These are phyloP conservation scores for Eremothecium gossypii DNA, from an alignment of 1,139 yeast genomes.

Conservation along the genomic window DNA sequence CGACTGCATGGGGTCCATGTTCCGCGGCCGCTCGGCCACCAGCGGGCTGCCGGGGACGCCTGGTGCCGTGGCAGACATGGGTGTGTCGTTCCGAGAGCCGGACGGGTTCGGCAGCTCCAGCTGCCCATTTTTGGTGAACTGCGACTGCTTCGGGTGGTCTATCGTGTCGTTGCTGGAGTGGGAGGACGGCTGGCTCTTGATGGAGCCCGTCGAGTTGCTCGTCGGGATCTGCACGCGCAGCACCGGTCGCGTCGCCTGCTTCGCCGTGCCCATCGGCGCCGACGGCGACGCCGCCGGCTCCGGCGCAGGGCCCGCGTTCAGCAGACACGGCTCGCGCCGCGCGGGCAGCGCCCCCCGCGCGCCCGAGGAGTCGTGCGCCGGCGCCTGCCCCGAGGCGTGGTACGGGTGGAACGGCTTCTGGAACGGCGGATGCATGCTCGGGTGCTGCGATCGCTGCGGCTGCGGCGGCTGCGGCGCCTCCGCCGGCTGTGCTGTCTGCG, in stretches of 20 bases:
- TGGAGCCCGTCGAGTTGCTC: conserved; percentile 9
- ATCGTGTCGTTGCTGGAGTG: conserved; percentile 6
- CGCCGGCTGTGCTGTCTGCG: not conserved
- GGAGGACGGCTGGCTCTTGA: conserved; percentile 13
- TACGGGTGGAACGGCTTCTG: conserved; percentile 3
- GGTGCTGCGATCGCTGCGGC: not conserved
- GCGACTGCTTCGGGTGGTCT: conserved; percentile 6
- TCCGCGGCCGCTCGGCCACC: conserved; percentile 7
- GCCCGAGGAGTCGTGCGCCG: not conserved
- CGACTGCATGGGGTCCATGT: conserved; percentile 1
- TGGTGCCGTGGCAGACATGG: conserved; percentile 8
- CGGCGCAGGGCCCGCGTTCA: not conserved
- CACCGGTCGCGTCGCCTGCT: conserved; percentile 13
- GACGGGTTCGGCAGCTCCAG: conserved; percentile 9
- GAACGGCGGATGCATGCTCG: not conserved
- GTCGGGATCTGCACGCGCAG: conserved; percentile 23
- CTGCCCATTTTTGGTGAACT: conserved; percentile 6
- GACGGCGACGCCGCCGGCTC: not conserved
- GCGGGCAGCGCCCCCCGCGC: not conserved
- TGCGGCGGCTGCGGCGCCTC: not conserved
- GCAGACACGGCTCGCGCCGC: not conserved
- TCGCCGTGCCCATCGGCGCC: not conserved
- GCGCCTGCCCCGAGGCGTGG: not conserved
- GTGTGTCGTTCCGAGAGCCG: conserved; percentile 8
- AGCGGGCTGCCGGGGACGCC: conserved; percentile 6